Base-by-base conservation (phyloP, 306 rosid genomes). In the Cicer pinnatifidum region DNA sequence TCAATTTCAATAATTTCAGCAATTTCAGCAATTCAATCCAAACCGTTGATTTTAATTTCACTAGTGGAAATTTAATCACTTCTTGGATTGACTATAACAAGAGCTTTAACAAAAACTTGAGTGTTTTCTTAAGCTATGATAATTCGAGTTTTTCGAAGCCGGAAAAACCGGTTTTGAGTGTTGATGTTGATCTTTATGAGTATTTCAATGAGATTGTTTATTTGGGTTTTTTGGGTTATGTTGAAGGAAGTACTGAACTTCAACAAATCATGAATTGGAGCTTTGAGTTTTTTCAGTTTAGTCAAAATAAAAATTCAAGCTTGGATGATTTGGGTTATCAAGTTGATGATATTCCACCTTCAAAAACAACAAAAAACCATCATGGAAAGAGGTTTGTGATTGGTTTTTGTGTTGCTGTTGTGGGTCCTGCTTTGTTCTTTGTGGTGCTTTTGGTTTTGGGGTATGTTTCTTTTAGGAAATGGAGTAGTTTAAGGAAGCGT, bases 191-290 rank as follows among this genome's bases (percentile, higher is more conserved):
- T 23, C 89, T 94, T 23, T 84, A 87, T 10, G 46, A 56, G 1
- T 77, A 84, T 47, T 83, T 94, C 0, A 85, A 76, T 43, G 88
- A 75, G 39, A 12, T 3, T 59, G 9, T 78, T 13, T 87, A 78
- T 54, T 78, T 84, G 15, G 96, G 98, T 0, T 91, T 94, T 78
- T 81, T 86, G 0, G 92, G 90, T 37, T 88, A 91, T 0, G 86
- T 90, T 0, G 89, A 80, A 13, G 97, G 97, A 17, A 87, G 92
- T 69, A 94, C 96, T 0, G 96, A 89, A 83, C 91, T 83, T 73
- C 87, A 88, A 47, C 47, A 67, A 54, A 54, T 94, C 40, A 71
- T 73, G 73, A 83, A 61, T 69, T 94, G 98, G 96, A 86, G 88
- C 59, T 91, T 94, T 51, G 33, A 78, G 8, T 50, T 47, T 0